Percentiles rank a stretch among this genome's conserved stretches.
phyloP scores from a whole-genome alignment of 345 rosid species.

The Fremontodendron californicum region DNA sequence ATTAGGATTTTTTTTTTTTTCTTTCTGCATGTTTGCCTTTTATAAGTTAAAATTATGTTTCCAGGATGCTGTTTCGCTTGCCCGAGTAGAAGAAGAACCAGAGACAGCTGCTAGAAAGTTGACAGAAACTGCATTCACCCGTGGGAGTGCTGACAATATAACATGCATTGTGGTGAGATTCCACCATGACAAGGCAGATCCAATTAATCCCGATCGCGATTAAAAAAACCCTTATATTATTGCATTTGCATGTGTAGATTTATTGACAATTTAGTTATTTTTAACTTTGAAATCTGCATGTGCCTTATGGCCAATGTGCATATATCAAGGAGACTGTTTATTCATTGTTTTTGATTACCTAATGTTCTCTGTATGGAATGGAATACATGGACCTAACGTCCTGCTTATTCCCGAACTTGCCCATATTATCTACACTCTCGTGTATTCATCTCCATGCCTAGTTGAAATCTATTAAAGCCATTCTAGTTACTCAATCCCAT shows the following conservation, averaged over 20 bases:
- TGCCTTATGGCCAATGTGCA: constrained; percentile 33
- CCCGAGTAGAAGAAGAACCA: constrained; percentile 72
- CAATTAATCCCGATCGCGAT: constrained; percentile 25
- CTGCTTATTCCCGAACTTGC: neutral
- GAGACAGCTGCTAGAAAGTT: constrained; percentile 81
- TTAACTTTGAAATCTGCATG: constrained; percentile 20
- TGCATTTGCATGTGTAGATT: constrained; percentile 24
- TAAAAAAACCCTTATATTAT: constrained; percentile 7
- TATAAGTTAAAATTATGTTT: neutral
- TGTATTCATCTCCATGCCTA: neutral
- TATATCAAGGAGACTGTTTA: constrained; percentile 32
- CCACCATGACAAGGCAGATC: constrained; percentile 43
- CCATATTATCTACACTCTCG: neutral
- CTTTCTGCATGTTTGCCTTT: neutral
- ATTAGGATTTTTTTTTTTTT: neutral
- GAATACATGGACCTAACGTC: neutral
- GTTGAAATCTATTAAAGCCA: neutral
- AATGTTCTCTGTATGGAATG: neutral
- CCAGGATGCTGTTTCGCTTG: constrained; percentile 87
- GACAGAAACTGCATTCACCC: constrained; percentile 72
- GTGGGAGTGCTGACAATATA: constrained; percentile 96
- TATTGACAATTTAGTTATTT: constrained; percentile 3
- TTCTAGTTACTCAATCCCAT: neutral
- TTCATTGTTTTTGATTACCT: constrained; percentile 27
- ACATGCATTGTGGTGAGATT: constrained; percentile 92